These are phyloP conservation scores for Coleophoma eucalyptorum DNA, from an alignment of 2,329 filamentous ascomycete species.

Conservation along the genomic window DNA sequence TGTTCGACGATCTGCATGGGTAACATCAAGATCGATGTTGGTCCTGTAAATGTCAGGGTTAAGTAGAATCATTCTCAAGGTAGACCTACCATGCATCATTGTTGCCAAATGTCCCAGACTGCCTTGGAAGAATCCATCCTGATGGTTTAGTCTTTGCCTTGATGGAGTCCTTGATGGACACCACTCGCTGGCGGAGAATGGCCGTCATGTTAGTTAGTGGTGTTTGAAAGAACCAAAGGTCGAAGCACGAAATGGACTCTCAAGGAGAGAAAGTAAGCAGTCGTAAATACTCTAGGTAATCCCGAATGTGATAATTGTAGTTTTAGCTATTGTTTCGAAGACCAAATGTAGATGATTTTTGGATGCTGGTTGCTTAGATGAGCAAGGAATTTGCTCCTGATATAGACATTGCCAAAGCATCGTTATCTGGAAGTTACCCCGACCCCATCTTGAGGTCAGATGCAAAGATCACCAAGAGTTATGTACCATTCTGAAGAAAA, in stretches of 20 bases:
- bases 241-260: neutral
- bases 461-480: too few species aligned
- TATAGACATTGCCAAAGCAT: too few species aligned
- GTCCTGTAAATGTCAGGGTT: slow-evolving; percentile 23
- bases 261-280: too few species aligned
- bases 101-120: slow-evolving; percentile 35
- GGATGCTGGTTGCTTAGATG: too few species aligned
- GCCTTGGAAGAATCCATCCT: slow-evolving; percentile 36
- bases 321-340: too few species aligned
- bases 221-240: neutral
- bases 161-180: slow-evolving; percentile 25
- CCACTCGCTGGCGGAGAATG: slow-evolving; percentile 19
- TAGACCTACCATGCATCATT: slow-evolving; percentile 24
- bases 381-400: too few species aligned
- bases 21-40: slow-evolving; percentile 41
- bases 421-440: too few species aligned
- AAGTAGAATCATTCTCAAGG: neutral
- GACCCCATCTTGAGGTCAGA: too few species aligned
- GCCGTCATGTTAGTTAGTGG: slow-evolving; percentile 1
- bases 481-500: too few species aligned
- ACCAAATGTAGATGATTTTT: too few species aligned
- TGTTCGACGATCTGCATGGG: slow-evolving; percentile 38
- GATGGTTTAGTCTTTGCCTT: slow-evolving; percentile 29
- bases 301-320: too few species aligned
- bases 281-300: too few species aligned